phyloP scores from a whole-genome alignment of 495 filamentous ascomycete species.

The Eremomyces bilateralis region DNA sequence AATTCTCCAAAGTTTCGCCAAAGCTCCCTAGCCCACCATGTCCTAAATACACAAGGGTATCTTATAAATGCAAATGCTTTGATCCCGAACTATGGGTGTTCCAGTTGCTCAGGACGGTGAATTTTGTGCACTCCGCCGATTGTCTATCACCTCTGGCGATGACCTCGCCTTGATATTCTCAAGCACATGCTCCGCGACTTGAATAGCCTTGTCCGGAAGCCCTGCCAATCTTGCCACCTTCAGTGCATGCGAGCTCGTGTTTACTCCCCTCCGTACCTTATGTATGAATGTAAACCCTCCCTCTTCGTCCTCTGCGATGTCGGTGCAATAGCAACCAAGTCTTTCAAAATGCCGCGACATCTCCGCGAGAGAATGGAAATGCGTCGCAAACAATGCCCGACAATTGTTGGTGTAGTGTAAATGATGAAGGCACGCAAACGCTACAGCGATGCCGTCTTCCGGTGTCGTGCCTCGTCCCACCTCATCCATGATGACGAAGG shows the following conservation, averaged over 20 bases:
- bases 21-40: too few species aligned
- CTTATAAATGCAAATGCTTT: too few species aligned
- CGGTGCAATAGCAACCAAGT: conserved; percentile 72
- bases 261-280: conserved; percentile 57
- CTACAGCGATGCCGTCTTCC: conserved; percentile 71
- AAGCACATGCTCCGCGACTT: conserved; percentile 18
- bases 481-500: conserved; percentile 98
- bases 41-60: too few species aligned
- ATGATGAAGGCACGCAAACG: conserved; percentile 71
- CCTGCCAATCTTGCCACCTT: conserved; percentile 82
- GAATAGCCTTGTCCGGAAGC: conserved; percentile 22
- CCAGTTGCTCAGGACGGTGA: too few species aligned
- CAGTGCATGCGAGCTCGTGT: conserved; percentile 68
- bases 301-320: conserved; percentile 42
- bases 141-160: too few species aligned
- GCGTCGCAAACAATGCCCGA: conserved; percentile 78
- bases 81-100: too few species aligned
- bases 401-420: conserved; percentile 53
- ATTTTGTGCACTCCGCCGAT: too few species aligned
- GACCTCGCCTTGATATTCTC: too few species aligned
- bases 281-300: conserved; percentile 66
- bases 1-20: too few species aligned
- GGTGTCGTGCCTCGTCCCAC: conserved; percentile 86
- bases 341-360: conserved; percentile 41
- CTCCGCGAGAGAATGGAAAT: conserved; percentile 74